Conservation (phyloP, 2,329 filamentous ascomycete genomes). For the Claviceps pusilla region DNA sequence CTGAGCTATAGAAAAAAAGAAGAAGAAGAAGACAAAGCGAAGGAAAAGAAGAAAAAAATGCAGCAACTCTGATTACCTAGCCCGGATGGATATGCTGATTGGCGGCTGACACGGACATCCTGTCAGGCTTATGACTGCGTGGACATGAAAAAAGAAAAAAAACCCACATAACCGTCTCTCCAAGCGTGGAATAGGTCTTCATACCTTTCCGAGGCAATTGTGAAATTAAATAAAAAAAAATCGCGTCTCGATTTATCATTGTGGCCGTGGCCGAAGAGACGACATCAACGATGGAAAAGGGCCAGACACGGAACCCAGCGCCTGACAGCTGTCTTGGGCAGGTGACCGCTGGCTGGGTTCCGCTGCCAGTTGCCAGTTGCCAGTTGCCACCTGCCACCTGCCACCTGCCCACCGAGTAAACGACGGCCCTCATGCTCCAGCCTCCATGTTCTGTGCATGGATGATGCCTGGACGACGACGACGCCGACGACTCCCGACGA, state of each 20-base stretch:
- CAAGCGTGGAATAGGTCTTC: background rate
- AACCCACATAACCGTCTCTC: background rate
- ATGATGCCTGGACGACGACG: background rate
- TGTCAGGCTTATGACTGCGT: background rate
- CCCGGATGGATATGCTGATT: background rate
- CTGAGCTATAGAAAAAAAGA: background rate
- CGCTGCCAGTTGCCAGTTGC: background rate
- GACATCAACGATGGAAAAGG: no score
- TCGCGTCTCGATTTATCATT: background rate
- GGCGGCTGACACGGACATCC: background rate
- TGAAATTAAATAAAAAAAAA: background rate
- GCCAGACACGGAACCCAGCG: no score
- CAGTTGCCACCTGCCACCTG: no score
- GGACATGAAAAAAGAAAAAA: background rate
- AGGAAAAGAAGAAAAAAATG: background rate
- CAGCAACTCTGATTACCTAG: no score
- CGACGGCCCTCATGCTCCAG: no score
- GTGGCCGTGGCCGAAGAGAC: background rate
- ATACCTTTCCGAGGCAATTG: no score
- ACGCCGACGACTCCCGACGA: background rate
- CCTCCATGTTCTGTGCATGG: background rate
- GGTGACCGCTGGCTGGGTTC: background rate
- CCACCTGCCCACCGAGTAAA: background rate
- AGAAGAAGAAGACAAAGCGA: background rate
- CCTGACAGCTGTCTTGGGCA: slow-evolving; percentile 1